Percentiles rank a stretch among this genome's conserved stretches.
phyloP scores from a whole-genome alignment of 2,329 filamentous ascomycete species.

The Cytospora leucostoma region DNA sequence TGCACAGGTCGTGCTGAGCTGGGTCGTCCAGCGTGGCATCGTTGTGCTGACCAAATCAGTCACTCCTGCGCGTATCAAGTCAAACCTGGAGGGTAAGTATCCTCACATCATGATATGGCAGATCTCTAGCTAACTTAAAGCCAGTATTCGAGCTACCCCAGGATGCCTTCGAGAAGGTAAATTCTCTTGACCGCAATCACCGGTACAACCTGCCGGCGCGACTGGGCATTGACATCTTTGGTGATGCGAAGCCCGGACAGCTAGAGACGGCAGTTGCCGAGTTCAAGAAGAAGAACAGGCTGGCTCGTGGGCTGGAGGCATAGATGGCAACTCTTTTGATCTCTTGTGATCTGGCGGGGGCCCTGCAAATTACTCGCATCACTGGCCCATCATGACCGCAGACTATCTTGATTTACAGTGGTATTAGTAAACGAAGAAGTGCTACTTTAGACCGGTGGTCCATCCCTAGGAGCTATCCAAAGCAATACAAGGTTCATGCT shows the following conservation, averaged over 20 bases:
- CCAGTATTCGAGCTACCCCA: slow-evolving; percentile 25
- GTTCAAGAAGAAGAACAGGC: slow-evolving; percentile 27
- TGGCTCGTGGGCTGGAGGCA: slow-evolving; percentile 18
- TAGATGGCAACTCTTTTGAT: not conserved
- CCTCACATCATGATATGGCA: too few species aligned
- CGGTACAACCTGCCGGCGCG: slow-evolving; percentile 25
- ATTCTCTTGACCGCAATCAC: slow-evolving; percentile 24
- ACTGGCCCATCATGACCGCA: too few species aligned
- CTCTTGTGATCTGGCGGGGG: too few species aligned
- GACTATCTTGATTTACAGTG: too few species aligned
- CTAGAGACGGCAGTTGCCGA: slow-evolving; percentile 26
- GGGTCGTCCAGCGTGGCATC: slow-evolving; percentile 55
- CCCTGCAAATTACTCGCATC: too few species aligned
- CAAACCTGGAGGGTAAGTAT: slow-evolving; percentile 42
- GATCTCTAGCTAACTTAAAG: not conserved
- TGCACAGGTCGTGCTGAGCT: slow-evolving; percentile 55
- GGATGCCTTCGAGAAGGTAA: slow-evolving; percentile 20
- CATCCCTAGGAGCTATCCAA: too few species aligned
- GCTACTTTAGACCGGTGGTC: too few species aligned
- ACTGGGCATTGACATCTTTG: slow-evolving; percentile 26
- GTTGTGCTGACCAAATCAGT: slow-evolving; percentile 58
- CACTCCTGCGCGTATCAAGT: slow-evolving; percentile 51
- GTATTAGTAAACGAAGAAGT: too few species aligned
- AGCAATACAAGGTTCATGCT: too few species aligned
- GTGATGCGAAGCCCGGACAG: slow-evolving; percentile 26